These are phyloP conservation scores for Magnolia changhungtana DNA, from an alignment of 164 flowering plant genomes.

Conservation along the genomic window DNA sequence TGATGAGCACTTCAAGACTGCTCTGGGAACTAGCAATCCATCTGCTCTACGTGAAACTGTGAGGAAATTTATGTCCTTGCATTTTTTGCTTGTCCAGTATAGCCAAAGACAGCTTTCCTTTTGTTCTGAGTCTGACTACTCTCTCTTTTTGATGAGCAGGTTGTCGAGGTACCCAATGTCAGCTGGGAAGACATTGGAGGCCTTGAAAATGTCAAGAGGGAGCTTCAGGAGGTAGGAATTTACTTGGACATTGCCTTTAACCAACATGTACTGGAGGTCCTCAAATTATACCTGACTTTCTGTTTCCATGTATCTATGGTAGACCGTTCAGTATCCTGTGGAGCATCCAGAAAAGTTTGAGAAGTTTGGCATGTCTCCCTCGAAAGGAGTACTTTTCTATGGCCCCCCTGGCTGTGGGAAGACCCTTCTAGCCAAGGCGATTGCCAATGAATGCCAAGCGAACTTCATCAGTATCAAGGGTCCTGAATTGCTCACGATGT, in stretches of 20 bases:
- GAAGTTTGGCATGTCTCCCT: conserved; percentile 92
- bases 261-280: not conserved
- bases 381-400: conserved; percentile 88
- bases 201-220: conserved; percentile 83
- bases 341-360: conserved; percentile 93
- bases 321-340: conserved; percentile 96
- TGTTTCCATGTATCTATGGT: not conserved
- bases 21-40: conserved; percentile 84
- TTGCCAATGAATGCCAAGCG: conserved; percentile 88
- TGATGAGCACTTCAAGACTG: conserved; percentile 78
- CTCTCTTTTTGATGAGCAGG: conserved; percentile 35
- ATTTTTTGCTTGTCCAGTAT: not conserved
- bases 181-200: conserved; percentile 87
- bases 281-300: not conserved
- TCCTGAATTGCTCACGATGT: conserved; percentile 88
- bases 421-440: conserved; percentile 81
- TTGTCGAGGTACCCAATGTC: conserved; percentile 86
- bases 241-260: not conserved
- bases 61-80: not conserved
- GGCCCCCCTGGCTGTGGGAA: conserved; percentile 97
- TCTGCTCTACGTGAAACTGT: conserved; percentile 65
- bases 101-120: not conserved
- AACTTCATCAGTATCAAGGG: conserved; percentile 89
- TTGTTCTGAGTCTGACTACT: not conserved
- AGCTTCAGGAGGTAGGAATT: conserved; percentile 73